These are phyloP conservation scores for Nephelium lappaceum DNA, from an alignment of 345 rosid species.

Conservation along the genomic window DNA sequence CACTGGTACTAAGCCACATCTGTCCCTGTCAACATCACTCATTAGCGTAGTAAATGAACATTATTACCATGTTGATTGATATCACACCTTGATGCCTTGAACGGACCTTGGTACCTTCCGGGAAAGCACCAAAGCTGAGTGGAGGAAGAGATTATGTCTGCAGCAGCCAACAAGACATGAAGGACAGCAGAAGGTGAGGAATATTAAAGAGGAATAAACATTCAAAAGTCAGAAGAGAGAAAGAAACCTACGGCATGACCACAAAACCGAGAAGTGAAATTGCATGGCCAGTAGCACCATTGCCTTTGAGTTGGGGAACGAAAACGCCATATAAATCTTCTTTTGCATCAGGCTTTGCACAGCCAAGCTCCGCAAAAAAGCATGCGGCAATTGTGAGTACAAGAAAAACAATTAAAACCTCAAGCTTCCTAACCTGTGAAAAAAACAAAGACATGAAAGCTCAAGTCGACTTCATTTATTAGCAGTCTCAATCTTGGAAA, in stretches of 20 bases:
- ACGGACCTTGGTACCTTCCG: conserved; percentile 87
- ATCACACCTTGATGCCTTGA: conserved; percentile 69
- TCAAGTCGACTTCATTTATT: conserved; percentile 10
- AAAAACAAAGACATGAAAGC: conserved; percentile 13
- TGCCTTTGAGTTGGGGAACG: conserved; percentile 89
- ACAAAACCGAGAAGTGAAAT: conserved; percentile 94
- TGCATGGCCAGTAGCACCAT: conserved; percentile 91
- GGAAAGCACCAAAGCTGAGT: conserved; percentile 93
- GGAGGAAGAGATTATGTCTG: conserved; percentile 95
- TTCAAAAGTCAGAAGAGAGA: conserved; percentile 3
- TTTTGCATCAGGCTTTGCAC: conserved; percentile 71
- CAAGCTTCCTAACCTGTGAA: conserved; percentile 83
- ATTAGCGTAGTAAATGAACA: conserved; percentile 14
- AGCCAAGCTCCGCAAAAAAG: conserved; percentile 75
- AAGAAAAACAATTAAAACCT: conserved; percentile 78
- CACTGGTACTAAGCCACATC: no score
- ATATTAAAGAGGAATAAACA: conserved; percentile 9
- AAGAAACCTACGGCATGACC: conserved; percentile 91
- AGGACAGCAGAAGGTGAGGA: conserved; percentile 6
- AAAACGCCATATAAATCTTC: conserved; percentile 88
- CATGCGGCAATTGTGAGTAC: conserved; percentile 88
- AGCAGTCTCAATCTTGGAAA: no score
- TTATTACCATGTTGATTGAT: background rate
- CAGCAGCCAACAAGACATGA: no score
- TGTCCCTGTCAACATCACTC: conserved; percentile 12